Percentiles rank a stretch among this genome's conserved stretches.
Evolutionary conservation across 768 basidiomycete species (phyloP).

Genomic region (Scleroderma citrinum): DNA sequence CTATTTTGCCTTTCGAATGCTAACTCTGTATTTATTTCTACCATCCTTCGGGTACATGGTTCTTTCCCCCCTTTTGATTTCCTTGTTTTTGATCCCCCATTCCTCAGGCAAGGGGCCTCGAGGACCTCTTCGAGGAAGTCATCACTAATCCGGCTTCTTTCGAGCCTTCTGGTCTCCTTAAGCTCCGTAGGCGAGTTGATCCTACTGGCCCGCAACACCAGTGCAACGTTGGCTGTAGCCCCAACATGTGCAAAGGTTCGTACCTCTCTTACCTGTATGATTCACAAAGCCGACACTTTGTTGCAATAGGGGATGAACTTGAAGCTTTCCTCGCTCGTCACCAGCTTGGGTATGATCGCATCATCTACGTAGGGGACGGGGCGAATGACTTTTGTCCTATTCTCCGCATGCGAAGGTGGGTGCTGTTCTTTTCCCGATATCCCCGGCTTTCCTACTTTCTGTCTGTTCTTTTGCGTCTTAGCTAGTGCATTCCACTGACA

Average conservation of each 20-base stretch:
- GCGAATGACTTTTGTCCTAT: constrained; percentile 94
- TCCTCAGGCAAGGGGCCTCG: constrained; percentile 68
- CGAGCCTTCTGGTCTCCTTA: constrained; percentile 60
- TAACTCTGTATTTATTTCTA: constrained; percentile 86
- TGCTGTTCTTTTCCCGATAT: no score
- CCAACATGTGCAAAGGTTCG: constrained; percentile 97
- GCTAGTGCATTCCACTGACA: neutral
- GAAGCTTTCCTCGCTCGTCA: constrained; percentile 67
- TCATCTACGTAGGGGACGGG: constrained; percentile 93
- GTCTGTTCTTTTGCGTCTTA: neutral
- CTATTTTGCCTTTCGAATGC: constrained; percentile 93
- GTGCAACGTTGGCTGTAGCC: constrained; percentile 84
- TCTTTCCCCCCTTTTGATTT: neutral
- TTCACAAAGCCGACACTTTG: neutral
- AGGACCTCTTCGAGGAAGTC: constrained; percentile 71
- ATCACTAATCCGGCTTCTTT: constrained; percentile 92
- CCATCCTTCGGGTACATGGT: constrained; percentile 67
- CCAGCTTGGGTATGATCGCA: constrained; percentile 58
- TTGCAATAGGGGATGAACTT: constrained; percentile 77
- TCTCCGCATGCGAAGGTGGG: constrained; percentile 67
- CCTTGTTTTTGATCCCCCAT: neutral
- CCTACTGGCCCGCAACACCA: constrained; percentile 73
- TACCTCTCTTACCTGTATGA: neutral
- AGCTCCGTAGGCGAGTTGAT: constrained; percentile 69
- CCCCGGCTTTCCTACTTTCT: constrained; percentile 12